Base-by-base conservation (phyloP, 1,139 yeast genomes). In the Saccharomyces hybrid region DNA sequence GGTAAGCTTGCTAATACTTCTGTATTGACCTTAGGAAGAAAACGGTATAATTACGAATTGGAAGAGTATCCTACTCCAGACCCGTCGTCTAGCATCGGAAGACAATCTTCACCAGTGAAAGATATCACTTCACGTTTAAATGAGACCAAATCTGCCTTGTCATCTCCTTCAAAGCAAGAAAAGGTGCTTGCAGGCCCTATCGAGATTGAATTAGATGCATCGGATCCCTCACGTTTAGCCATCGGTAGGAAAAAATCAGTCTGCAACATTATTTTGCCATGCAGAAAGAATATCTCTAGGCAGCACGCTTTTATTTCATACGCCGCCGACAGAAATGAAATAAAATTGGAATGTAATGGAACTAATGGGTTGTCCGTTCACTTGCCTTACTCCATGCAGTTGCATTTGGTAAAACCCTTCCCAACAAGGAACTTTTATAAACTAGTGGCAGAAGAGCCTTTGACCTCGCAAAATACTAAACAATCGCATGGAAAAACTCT, bases 51-150 rank as follows among this genome's bases (percentile, higher is more conserved):
- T 9, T 46, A 46, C 20, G 53, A 47, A 26, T 50, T 31, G 9
- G 62, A 50, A 16, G 59, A 57, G 9, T 65, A 62, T 49, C 83
- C 83, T 11, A 79, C 84, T 0, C 84, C 84, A 5, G 74, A 77
- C 57, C 83, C 84, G 0, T 80, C 84, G 0, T 80, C 84, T 2
- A 73, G 80, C 26, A 61, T 72, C 29, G 82, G 79, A 14, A 69
- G 81, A 51, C 72, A 77, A 1, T 76, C 82, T 1, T 78, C 83
- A 1, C 65, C 69, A 1, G 44, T 38, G 44, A 38, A 38, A 20
- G 23, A 38, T 1, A 4, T 2, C 9, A 20, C 25, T 38, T 38
- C 25, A 16, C 9, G 11, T 8, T 16, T 38, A 38, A 25, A 38
- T 9, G 44, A 38, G 3, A 11, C 65, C 68, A 5, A 53, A 57